Evolutionary conservation across 1,284 basidiomycete species (phyloP).

Genomic region (Sporisorium sorghi): DNA sequence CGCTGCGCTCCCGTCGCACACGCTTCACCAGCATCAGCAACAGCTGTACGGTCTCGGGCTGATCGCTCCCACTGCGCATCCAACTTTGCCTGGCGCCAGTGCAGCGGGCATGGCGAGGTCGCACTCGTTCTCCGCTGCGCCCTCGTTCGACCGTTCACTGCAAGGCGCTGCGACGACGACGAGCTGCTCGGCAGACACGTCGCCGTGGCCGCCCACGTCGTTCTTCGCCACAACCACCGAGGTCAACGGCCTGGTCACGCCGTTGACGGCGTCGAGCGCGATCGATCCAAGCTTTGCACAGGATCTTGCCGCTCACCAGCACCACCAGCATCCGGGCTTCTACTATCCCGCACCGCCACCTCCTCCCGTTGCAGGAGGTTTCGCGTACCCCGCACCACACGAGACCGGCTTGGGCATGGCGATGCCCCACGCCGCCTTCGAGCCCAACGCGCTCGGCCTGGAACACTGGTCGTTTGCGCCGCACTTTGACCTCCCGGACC

Average conservation of each 20-base stretch:
- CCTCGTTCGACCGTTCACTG: not conserved
- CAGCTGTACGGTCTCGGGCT: slow-evolving; percentile 15
- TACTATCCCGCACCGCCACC: not conserved
- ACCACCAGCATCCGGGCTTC: not conserved
- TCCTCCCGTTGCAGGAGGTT: not conserved
- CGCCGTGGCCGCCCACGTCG: slow-evolving; percentile 13
- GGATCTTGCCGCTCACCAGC: not conserved
- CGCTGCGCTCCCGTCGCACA: not conserved
- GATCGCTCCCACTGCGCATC: not conserved
- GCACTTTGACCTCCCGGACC: slow-evolving; percentile 5
- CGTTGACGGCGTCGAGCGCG: slow-evolving; percentile 14
- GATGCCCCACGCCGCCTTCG: not conserved
- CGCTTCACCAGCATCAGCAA: not conserved
- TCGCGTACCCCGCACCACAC: not conserved
- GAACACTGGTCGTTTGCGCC: slow-evolving; percentile 9
- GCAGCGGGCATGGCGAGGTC: slow-evolving; percentile 4
- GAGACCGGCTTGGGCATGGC: not conserved
- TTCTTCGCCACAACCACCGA: slow-evolving; percentile 13
- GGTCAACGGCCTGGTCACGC: slow-evolving; percentile 29
- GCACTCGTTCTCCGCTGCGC: slow-evolving; percentile 23
- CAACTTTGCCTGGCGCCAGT: not conserved
- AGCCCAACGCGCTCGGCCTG: slow-evolving; percentile 3
- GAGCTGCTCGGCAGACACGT: slow-evolving; percentile 6
- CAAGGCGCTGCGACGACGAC: too few species aligned
- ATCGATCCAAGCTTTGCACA: slow-evolving; percentile 18